Conservation (phyloP, 2,329 filamentous ascomycete genomes). For the Drechmeria coniospora region DNA sequence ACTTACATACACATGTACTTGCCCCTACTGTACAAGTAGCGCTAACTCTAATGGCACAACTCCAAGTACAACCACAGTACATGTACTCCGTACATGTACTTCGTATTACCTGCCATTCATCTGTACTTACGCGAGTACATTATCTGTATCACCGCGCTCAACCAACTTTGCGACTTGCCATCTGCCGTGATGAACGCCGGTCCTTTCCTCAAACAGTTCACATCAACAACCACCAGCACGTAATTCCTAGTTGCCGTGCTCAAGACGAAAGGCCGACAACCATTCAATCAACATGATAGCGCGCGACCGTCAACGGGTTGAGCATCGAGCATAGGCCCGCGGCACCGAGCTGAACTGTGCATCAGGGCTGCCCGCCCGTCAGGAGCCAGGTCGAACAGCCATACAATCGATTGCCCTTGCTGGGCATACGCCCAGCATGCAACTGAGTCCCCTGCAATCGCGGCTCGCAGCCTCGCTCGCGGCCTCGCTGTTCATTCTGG, state of each 20-base stretch:
- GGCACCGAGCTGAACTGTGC: background rate
- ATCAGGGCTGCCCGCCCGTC: conserved; percentile 1
- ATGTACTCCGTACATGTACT: too few species aligned
- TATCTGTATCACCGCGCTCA: too few species aligned
- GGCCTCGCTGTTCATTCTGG: conserved; percentile 41
- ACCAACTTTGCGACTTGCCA: too few species aligned
- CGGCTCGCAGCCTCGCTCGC: conserved; percentile 53
- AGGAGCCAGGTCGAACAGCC: background rate
- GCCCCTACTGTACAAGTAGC: too few species aligned
- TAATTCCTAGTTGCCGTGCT: too few species aligned
- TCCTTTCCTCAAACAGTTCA: too few species aligned
- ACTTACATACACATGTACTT: too few species aligned
- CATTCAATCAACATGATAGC: conserved; percentile 5
- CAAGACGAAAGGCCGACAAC: background rate
- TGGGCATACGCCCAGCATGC: conserved; percentile 33
- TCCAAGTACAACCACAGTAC: too few species aligned
- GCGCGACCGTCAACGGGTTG: conserved; percentile 2
- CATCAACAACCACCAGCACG: background rate
- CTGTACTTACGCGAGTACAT: too few species aligned
- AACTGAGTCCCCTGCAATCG: conserved; percentile 55
- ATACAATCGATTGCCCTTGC: conserved; percentile 20
- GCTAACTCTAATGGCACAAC: too few species aligned
- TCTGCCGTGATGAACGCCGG: too few species aligned
- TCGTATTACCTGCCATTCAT: too few species aligned
- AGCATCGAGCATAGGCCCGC: conserved; percentile 3